Evolutionary conservation across 1,139 yeast species (phyloP), one percentile per base, ranked within the genome.

Genomic region (Barnettozyma hawaiiensis): DNA sequence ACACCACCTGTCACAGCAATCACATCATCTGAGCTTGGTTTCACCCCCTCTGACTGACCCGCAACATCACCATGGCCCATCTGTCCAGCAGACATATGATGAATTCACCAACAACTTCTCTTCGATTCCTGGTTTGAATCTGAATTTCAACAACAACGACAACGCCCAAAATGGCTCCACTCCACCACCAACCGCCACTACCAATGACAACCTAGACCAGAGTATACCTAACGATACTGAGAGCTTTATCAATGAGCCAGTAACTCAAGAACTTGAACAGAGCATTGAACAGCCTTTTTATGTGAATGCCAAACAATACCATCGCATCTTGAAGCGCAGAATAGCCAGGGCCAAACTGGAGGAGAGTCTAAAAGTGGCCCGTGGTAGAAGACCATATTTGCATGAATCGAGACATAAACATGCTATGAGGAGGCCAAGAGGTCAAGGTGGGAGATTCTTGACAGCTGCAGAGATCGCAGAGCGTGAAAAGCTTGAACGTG

Each of bases 371-470:
- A 84, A 86, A 59, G 85, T 85, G 9, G 94, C 95, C 20, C 75
- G 96, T 50, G 95, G 95, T 8, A 76, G 97, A 52, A 84, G 85
- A 59, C 98, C 98, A 4, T 94, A 94, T 61, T 66, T 94, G 43
- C 99, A 94, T 62, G 98, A 94, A 64, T 87, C 97, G 15, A 76
- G 99, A 56, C 99, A 94, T 64, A 92, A 92, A 62, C 99, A 94
- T 63, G 99, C 99, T 18, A 92, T 94, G 98, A 76, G 98, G 60
- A 77, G 99, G 63, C 98, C 98, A 14, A 77, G 99, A 57, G 99
- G 99, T 23, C 97, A 92, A 65, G 98, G 98, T 24, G 99, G 99
- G 4, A 71, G 98, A 48, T 94, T 94, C 57, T 67, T 94, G 50
- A 92, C 98, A 1, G 97, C 97, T 6, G 95, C 96, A 5, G 98